Base-by-base conservation (phyloP, 441 rosid genomes). In the Erodium moschatum region DNA sequence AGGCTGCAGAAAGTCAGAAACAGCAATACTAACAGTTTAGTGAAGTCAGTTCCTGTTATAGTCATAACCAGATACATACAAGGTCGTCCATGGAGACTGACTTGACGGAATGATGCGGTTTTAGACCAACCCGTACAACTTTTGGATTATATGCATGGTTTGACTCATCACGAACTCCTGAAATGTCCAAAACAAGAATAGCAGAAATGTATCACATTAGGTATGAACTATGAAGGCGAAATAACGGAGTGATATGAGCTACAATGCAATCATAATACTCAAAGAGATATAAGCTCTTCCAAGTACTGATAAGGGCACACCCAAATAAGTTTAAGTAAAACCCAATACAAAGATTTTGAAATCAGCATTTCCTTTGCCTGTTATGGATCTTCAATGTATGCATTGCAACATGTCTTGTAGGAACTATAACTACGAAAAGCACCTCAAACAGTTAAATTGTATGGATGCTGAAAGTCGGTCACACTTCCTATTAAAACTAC, bases 71-170 rank as follows among this genome's bases (percentile, higher is more conserved):
- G 71, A 72, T 54, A 74, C 90, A 65, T 91, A 93, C 97, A 74
- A 89, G 96, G 87, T 88, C 82, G 86, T 93, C 98, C 80, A 91
- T 72, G 76, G 89, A 81, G 76, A 89, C 93, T 40, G 95, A 80
- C 79, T 77, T 83, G 70, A 93, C 83, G 10, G 98, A 89, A 74
- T 89, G 96, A 76, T 93, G 96, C 67, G 96, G 84, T 80, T 93
- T 91, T 68, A 93, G 93, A 85, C 98, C 98, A 75, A 91, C 89
- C 54, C 93, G 88, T 48, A 93, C 98, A 79, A 93, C 80, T 78
- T 93, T 91, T 40, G 98, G 98, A 68, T 86, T 86, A 78, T 91
- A 88, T 2, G 84, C 68, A 62, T 46, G 88, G 40, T 81, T 82
- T 67, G 88, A 87, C 79, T 93, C 98, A 78, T 93, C 92, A 64